These are phyloP conservation scores for Rhododendron ovatum DNA, from an alignment of 148 eudicot species.

Conservation along the genomic window DNA sequence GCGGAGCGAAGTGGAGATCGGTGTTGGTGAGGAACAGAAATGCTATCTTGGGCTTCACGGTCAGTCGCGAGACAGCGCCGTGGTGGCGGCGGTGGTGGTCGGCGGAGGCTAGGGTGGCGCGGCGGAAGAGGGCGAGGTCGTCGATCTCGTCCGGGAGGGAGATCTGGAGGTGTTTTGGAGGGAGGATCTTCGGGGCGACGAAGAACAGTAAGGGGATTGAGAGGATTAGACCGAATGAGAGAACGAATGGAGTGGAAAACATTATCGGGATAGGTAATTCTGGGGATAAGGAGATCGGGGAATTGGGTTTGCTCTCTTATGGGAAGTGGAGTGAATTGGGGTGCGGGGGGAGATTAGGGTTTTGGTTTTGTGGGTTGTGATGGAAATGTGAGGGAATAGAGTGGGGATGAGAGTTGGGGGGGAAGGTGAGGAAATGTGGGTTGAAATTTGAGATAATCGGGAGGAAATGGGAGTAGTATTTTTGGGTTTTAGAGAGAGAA, in stretches of 20 bases:
- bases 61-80: constrained; percentile 24
- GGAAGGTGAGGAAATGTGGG: neutral
- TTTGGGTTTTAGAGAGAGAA: neutral
- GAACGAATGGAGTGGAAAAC: constrained; percentile 26
- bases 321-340: neutral
- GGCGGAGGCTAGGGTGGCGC: constrained; percentile 40
- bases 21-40: constrained; percentile 61
- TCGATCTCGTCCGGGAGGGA: constrained; percentile 57
- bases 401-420: neutral
- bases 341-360: neutral
- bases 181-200: constrained; percentile 18
- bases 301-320: neutral
- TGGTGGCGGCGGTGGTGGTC: constrained; percentile 12
- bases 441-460: neutral
- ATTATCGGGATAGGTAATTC: constrained; percentile 4
- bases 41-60: constrained; percentile 52
- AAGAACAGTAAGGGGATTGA: constrained; percentile 25
- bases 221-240: constrained; percentile 20
- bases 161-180: constrained; percentile 32
- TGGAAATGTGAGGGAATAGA: neutral
- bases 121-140: constrained; percentile 57
- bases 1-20: constrained; percentile 51
- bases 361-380: neutral
- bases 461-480: neutral
- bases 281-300: neutral